Evolutionary conservation across 2,329 filamentous ascomycete species (phyloP), one percentile per base, ranked within the genome.

Genomic region (Penicillium sp.): DNA sequence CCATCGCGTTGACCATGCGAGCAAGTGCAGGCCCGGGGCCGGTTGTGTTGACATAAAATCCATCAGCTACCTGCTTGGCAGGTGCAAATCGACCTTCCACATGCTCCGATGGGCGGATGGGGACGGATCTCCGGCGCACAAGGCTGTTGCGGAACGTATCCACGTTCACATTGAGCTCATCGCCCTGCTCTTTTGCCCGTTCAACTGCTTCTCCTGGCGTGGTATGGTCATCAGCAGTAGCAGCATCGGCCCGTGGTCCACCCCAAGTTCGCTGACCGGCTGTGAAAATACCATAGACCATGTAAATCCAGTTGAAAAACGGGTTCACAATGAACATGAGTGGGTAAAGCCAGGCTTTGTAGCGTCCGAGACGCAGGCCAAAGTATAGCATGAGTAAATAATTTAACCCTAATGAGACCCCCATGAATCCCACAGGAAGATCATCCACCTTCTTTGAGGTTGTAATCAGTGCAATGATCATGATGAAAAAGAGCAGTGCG

Each of bases 281-380:
- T 0, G 93, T 97, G 75, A 96, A 94, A 65, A 96, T 95, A 44
- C 92, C 92, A 73, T 97, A 96, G 2, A 96, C 89, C 89, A 97
- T 96, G 78, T 97, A 97, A 57, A 91, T 84, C 93, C 93, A 97
- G 76, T 97, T 97, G 82, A 97, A 92, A 71, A 97, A 95, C 0
- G 94, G 93, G 70, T 97, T 97, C 61, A 97, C 75, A 46, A 96
- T 77, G 72, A 97, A 97, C 92, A 97, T 97, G 61, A 97, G 68
- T 0, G 93, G 93, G 71, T 97, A 97, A 6, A 97, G 81, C 88
- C 91, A 93, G 60, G 95, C 89, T 80, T 99, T 97, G 79, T 88
- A 97, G 11, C 94, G 85, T 59, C 88, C 87, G 48, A 97, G 83
- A 75, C 91, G 92, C 54, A 87, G 84, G 25, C 91, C 93, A 73